Percentiles rank a stretch among this genome's conserved stretches.
Evolutionary conservation across 306 rosid genomes (phyloP).

Genomic region (Vigna hirtella): DNA sequence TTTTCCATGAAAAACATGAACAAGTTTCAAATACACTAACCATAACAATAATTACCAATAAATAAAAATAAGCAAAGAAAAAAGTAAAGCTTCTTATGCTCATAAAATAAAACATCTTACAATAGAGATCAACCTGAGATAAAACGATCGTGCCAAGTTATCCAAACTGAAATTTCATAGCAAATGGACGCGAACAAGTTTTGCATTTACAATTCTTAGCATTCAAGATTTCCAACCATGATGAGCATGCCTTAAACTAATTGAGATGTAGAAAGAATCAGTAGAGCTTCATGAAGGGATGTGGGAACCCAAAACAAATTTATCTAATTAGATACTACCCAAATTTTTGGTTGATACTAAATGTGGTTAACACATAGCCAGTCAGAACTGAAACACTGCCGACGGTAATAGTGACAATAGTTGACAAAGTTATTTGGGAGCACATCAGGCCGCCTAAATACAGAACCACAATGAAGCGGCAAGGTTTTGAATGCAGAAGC

Average conservation of each 20-base stretch:
- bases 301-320: not conserved
- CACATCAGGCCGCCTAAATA: no score
- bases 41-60: not conserved
- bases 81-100: not conserved
- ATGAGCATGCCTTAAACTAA: conserved; percentile 2
- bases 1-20: not conserved
- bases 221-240: not conserved
- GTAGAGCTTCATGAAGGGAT: not conserved
- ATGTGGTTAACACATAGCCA: not conserved
- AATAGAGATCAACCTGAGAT: not conserved
- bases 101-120: not conserved
- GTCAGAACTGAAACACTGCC: not conserved
- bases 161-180: not conserved
- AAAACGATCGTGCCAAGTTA: conserved; percentile 2
- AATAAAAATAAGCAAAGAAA: not conserved
- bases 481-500: no score
- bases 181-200: not conserved
- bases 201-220: conserved; percentile 6
- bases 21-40: conserved; percentile 10
- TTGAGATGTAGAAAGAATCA: not conserved
- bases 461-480: no score
- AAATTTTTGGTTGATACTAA: not conserved
- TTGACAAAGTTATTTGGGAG: no score
- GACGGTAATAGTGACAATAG: no score
- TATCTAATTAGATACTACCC: not conserved